Percentiles rank a stretch among this genome's conserved stretches.
Evolutionary conservation across 148 eudicot genomes (phyloP).

Genomic region (Rhododendron simsii): DNA sequence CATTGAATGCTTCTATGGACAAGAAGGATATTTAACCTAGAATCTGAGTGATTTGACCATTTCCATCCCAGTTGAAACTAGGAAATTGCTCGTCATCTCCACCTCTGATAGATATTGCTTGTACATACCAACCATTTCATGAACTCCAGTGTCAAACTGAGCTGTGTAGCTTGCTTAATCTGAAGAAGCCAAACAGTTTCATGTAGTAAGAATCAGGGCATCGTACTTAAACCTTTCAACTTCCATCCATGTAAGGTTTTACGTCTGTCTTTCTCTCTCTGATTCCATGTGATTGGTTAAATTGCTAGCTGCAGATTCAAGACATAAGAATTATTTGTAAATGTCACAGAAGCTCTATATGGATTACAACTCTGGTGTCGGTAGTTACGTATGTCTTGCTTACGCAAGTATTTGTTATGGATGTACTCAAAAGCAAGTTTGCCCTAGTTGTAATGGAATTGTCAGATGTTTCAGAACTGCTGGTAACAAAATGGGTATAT

Average conservation of each 20-base stretch:
- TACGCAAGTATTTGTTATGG: neutral
- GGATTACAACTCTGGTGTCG: neutral
- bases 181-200: neutral
- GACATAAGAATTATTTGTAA: neutral
- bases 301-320: neutral
- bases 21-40: neutral
- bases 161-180: neutral
- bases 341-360: neutral
- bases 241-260: neutral
- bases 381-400: neutral
- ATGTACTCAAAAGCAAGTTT: constrained; percentile 2
- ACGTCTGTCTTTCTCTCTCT: neutral
- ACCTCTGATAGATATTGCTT: neutral
- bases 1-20: neutral
- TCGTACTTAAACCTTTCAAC: neutral
- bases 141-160: neutral
- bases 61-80: neutral
- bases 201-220: neutral
- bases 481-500: neutral
- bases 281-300: neutral
- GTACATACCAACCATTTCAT: neutral
- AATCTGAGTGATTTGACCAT: neutral
- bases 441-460: neutral
- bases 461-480: neutral
- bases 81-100: neutral